Percentiles rank a stretch among this genome's conserved stretches.
phyloP scores from a whole-genome alignment of 1,139 yeast genomes.

The Hyphopichia wangnamkhiaoensis region DNA sequence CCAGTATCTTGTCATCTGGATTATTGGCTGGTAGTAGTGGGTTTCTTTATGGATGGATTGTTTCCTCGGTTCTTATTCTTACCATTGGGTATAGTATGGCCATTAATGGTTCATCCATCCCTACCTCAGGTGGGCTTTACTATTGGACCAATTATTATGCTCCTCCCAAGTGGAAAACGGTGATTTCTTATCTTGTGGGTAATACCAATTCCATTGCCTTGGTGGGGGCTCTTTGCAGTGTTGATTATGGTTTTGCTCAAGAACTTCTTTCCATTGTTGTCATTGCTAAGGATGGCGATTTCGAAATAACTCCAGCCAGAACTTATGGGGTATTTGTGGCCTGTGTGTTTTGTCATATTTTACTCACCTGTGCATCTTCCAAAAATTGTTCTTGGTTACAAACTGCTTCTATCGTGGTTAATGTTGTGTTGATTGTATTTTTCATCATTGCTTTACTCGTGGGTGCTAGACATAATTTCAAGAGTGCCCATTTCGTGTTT shows the following conservation, averaged over 20 bases:
- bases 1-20: slow-evolving; percentile 27
- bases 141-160: slow-evolving; percentile 44
- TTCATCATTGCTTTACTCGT: slow-evolving; percentile 29
- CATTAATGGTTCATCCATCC: slow-evolving; percentile 60
- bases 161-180: slow-evolving; percentile 20
- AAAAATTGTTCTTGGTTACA: slow-evolving; percentile 18
- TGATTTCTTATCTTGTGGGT: slow-evolving; percentile 28
- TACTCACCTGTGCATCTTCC: slow-evolving; percentile 24
- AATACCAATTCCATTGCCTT: slow-evolving; percentile 28
- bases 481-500: slow-evolving; percentile 18
- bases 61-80: slow-evolving; percentile 52
- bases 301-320: slow-evolving; percentile 22
- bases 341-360: slow-evolving; percentile 18
- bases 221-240: slow-evolving; percentile 28
- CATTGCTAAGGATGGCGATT: slow-evolving; percentile 22
- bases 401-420: slow-evolving; percentile 24
- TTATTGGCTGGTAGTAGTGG: slow-evolving; percentile 55
- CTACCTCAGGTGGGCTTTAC: slow-evolving; percentile 67
- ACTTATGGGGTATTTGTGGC: slow-evolving; percentile 31
- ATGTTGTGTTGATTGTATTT: slow-evolving; percentile 14
- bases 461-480: slow-evolving; percentile 22
- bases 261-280: slow-evolving; percentile 27
- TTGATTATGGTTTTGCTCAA: slow-evolving; percentile 27
- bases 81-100: slow-evolving; percentile 60
- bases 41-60: slow-evolving; percentile 67